Evolutionary conservation across 1,284 basidiomycete species (phyloP), one percentile per base, ranked within the genome.

Genomic region (Microbotryum intermedium): DNA sequence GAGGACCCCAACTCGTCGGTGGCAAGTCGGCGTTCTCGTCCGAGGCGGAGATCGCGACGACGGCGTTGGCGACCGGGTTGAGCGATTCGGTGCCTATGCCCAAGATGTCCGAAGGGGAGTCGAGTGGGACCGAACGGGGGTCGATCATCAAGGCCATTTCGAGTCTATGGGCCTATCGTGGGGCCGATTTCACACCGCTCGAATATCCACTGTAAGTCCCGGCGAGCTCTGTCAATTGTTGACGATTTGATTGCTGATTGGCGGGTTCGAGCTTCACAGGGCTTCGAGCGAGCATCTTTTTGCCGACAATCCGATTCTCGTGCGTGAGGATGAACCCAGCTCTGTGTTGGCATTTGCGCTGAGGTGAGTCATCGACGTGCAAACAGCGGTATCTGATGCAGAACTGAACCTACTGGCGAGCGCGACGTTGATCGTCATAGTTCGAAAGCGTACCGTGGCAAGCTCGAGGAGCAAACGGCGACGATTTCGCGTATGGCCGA

Each of bases 341-440:
- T 97, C 92, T 10, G 95, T 98, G 70, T 94, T 98, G 66, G 94
- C 95, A 4, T 84, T 97, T 58, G 92, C 92, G 10, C 78, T 99
- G 50, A 90, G 87, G 86, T 91, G 70, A 69, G 82, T 73, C 42
- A 25, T 23, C 26, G 46, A 48, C 46, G 10, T 48, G 46, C 46
- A 23, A 28, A 0, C 1, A 6, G 21, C 57, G 4, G 13, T 4
- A 26, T 29, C 20, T 57, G 52, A 28, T 10, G 47, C 25, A n/a
- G 6, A 53, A 10, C 46, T 60, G 44, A 46, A n/a, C n/a, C n/a
- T n/a, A n/a, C n/a, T n/a, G n/a, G n/a, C n/a, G n/a, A n/a, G n/a
- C n/a, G n/a, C n/a, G n/a, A n/a, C n/a, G n/a, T n/a, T n/a, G n/a
- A n/a, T n/a, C n/a, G n/a, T 44, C 48, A 30, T 59, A 90, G 89